phyloP scores from a whole-genome alignment of 2,329 filamentous ascomycete genomes.

The Ophiostoma sp. region DNA sequence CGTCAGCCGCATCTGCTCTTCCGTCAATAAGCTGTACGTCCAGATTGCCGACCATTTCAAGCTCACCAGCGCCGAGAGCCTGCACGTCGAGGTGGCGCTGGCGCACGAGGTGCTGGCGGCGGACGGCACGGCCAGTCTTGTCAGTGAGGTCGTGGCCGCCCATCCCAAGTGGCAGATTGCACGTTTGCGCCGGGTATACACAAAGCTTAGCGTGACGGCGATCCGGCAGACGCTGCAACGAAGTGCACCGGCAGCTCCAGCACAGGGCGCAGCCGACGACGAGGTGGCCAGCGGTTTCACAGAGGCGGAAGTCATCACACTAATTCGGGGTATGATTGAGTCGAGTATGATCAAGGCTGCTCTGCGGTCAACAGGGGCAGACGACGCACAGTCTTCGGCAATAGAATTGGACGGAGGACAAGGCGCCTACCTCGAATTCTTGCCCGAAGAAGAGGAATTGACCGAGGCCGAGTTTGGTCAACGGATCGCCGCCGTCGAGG shows the following conservation, averaged over 20 bases:
- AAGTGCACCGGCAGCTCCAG: slow-evolving; percentile 29
- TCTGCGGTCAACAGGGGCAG: slow-evolving; percentile 43
- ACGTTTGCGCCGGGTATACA: slow-evolving; percentile 71
- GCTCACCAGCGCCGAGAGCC: slow-evolving; percentile 50
- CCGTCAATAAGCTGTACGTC: slow-evolving; percentile 51
- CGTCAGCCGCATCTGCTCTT: slow-evolving; percentile 58
- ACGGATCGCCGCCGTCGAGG: slow-evolving; percentile 47
- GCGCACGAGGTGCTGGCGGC: slow-evolving; percentile 59
- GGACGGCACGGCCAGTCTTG: slow-evolving; percentile 72
- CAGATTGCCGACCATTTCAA: slow-evolving; percentile 54
- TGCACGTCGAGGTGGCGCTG: slow-evolving; percentile 62
- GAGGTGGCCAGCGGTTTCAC: slow-evolving; percentile 37
- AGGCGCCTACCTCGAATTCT: slow-evolving; percentile 54
- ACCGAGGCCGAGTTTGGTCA: slow-evolving; percentile 53
- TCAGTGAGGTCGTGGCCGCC: slow-evolving; percentile 67
- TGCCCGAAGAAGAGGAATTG: slow-evolving; percentile 43
- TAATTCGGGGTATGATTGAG: slow-evolving; percentile 58
- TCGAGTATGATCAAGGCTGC: slow-evolving; percentile 54
- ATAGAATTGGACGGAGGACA: slow-evolving; percentile 26
- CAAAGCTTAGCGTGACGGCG: slow-evolving; percentile 56
- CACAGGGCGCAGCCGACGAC: slow-evolving; percentile 35
- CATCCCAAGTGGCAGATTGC: slow-evolving; percentile 76
- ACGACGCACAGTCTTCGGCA: neutral
- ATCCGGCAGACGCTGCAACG: slow-evolving; percentile 51
- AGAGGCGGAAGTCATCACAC: slow-evolving; percentile 46